phyloP scores from a whole-genome alignment of 1,284 basidiomycete genomes.

The Anthracocystis setariae region DNA sequence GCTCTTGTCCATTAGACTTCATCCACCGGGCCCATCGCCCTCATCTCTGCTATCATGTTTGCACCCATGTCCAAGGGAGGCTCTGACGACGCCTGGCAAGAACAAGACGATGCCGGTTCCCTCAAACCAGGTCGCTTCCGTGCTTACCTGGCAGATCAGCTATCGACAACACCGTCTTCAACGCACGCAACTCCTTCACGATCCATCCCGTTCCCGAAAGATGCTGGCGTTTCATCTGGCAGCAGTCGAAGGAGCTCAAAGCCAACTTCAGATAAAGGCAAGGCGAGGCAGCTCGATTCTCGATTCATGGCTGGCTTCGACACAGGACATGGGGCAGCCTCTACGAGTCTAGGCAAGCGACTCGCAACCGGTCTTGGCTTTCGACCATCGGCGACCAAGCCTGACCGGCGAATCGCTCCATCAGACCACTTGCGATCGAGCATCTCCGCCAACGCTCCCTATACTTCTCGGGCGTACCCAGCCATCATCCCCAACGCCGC shows the following conservation, averaged over 20 bases:
- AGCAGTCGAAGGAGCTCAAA: slow-evolving; percentile 11
- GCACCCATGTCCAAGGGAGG: slow-evolving; percentile 51
- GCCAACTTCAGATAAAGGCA: slow-evolving; percentile 26
- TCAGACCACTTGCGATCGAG: slow-evolving; percentile 8
- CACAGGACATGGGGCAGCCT: slow-evolving; percentile 14
- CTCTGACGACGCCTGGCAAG: slow-evolving; percentile 49
- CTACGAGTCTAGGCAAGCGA: slow-evolving; percentile 34
- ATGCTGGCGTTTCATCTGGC: slow-evolving; percentile 2
- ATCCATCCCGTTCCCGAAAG: slow-evolving; percentile 34
- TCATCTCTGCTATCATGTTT: slow-evolving; percentile 30
- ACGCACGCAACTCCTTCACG: slow-evolving; percentile 13
- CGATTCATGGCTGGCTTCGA: slow-evolving; percentile 32
- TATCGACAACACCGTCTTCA: slow-evolving; percentile 7
- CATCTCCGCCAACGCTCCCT: background rate
- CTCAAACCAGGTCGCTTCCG: slow-evolving; percentile 51
- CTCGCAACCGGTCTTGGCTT: slow-evolving; percentile 37
- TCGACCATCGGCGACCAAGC: slow-evolving; percentile 21
- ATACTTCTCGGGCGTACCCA: slow-evolving; percentile 14
- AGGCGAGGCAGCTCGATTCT: slow-evolving; percentile 19
- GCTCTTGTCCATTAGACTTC: background rate
- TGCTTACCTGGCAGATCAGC: slow-evolving; percentile 48
- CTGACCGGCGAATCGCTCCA: slow-evolving; percentile 3
- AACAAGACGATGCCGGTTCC: slow-evolving; percentile 46
- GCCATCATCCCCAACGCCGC: slow-evolving; percentile 11
- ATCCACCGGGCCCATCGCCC: background rate